Evolutionary conservation across 2,329 filamentous ascomycete species (phyloP).

Genomic region (Stemphylium lycopersici): DNA sequence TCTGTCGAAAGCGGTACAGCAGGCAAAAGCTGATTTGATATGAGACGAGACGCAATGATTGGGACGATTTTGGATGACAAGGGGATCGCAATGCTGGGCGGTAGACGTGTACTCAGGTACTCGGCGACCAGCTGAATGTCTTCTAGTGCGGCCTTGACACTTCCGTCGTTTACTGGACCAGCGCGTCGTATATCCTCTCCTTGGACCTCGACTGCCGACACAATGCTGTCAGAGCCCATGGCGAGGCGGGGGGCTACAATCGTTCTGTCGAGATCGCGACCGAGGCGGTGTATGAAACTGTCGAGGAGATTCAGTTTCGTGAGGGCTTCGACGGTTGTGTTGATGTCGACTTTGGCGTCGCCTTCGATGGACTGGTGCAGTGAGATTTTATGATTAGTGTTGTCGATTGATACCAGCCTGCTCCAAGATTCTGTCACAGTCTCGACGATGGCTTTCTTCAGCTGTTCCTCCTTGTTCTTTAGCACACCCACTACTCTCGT

Average conservation of each 20-base stretch:
- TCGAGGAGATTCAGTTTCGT: slow-evolving; percentile 49
- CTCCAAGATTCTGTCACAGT: slow-evolving; percentile 75
- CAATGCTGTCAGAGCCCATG: slow-evolving; percentile 42
- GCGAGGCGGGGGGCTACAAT: slow-evolving; percentile 66
- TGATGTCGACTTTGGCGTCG: slow-evolving; percentile 36
- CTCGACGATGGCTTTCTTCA: slow-evolving; percentile 70
- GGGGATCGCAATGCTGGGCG: slow-evolving; percentile 55
- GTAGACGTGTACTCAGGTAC: slow-evolving; percentile 60
- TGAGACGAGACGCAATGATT: slow-evolving; percentile 69
- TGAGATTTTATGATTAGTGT: slow-evolving; percentile 60
- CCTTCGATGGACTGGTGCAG: slow-evolving; percentile 59
- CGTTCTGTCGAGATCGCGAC: slow-evolving; percentile 66
- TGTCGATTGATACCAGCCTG: slow-evolving; percentile 68
- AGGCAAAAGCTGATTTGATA: slow-evolving; percentile 75
- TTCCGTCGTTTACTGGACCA: slow-evolving; percentile 35
- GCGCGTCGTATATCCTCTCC: slow-evolving; percentile 44
- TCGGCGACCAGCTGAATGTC: slow-evolving; percentile 52
- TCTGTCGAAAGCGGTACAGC: slow-evolving; percentile 76
- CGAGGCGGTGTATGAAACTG: slow-evolving; percentile 64
- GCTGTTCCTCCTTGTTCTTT: slow-evolving; percentile 66
- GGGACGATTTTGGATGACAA: slow-evolving; percentile 75
- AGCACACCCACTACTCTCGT: slow-evolving; percentile 70
- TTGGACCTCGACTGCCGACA: slow-evolving; percentile 40
- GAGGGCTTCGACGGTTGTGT: slow-evolving; percentile 45
- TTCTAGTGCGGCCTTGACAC: slow-evolving; percentile 35